Evolutionary conservation across 2,329 filamentous ascomycete species (phyloP), one percentile per base, ranked within the genome.

Genomic region (Ascochyta pisi): DNA sequence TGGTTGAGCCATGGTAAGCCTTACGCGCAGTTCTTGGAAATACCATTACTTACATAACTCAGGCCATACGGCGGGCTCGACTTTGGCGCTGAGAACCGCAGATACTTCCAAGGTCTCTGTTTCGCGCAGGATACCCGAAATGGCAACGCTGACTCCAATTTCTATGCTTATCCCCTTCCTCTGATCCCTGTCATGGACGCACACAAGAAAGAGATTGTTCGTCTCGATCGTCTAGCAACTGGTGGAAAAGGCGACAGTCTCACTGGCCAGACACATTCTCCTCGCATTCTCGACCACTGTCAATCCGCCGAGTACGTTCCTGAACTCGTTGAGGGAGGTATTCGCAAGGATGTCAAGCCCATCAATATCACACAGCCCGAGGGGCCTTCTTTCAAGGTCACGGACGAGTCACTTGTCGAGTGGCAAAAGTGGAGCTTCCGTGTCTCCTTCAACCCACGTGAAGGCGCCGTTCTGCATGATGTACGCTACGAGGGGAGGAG

Each of bases 381-480:
- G 27, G 89, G 89, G 0, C 82, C 88, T 0, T 89, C 85, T 1
- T 91, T 92, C 73, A 78, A 75, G 0, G 79, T 89, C 9, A 77
- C 70, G 2, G 72, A 79, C 24, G 74, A 79, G 26, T 76, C 73
- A 15, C 62, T 78, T 4, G 73, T 81, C 10, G 74, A 79, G 38
- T 81, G 79, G 79, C 77, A 81, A 64, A 80, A 79, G 62, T 81
- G 79, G 78, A 53, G 72, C 22, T 75, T 77, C 61, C 66, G 75
- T 23, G 71, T 76, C 3, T 74, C 72, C 0, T 77, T 76, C 64
- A 77, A 75, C 41, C 68, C 71, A 10, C 69, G 75, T 12, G 75
- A 92, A 71, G 89, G 89, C 7, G 83, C 86, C 8, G 87, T 89
- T 3, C 78, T 92, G 3, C 87, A 91, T 89, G 87, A 91, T 62